phyloP scores from a whole-genome alignment of 1,284 basidiomycete genomes.

The Xerocomus nothofagi region DNA sequence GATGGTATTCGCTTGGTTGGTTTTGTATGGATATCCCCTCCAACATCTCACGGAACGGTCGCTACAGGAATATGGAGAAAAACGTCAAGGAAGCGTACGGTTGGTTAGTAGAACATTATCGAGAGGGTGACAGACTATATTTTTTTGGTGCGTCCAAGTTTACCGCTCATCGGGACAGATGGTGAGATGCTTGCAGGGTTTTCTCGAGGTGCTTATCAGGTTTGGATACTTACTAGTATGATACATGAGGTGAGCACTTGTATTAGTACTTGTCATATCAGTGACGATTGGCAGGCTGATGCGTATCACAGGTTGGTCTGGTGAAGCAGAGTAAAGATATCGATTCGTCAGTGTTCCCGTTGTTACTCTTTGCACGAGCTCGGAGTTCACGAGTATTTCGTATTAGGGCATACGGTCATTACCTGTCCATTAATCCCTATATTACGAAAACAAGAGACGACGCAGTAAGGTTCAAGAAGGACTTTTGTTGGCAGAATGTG shows the following conservation, averaged over 20 bases:
- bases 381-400: constrained; percentile 16
- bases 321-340: neutral
- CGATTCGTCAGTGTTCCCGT: constrained; percentile 1
- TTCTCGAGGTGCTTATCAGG: constrained; percentile 44
- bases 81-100: constrained; percentile 33
- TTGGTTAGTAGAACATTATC: constrained; percentile 38
- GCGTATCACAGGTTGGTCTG: constrained; percentile 16
- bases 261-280: neutral
- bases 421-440: constrained; percentile 12
- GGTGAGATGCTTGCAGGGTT: constrained; percentile 38
- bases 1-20: constrained; percentile 9
- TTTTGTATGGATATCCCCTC: neutral
- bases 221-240: constrained; percentile 40
- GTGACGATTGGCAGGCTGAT: constrained; percentile 30
- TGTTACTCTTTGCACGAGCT: neutral
- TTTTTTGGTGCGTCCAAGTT: constrained; percentile 35
- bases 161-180: constrained; percentile 26
- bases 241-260: constrained; percentile 26
- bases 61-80: constrained; percentile 15
- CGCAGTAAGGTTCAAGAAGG: constrained; percentile 31
- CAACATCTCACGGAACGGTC: neutral
- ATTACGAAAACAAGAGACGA: neutral
- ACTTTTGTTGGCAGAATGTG: constrained; percentile 29
- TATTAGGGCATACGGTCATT: constrained; percentile 37
- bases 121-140: constrained; percentile 37